Conservation (phyloP, 495 filamentous ascomycete species). For the Xylaria castorea region DNA sequence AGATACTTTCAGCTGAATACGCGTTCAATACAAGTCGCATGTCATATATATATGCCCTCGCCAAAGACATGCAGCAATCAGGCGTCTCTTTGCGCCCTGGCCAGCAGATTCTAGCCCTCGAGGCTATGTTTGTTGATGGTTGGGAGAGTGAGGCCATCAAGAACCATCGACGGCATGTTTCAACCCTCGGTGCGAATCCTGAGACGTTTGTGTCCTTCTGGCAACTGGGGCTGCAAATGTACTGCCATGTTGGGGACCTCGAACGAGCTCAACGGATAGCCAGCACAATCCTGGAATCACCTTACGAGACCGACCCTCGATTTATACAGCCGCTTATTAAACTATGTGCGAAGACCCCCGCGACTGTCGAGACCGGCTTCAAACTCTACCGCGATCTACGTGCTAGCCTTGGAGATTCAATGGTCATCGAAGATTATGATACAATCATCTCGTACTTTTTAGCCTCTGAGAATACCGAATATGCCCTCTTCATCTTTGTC, state of each 20-base stretch:
- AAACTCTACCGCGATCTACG: constrained; percentile 69
- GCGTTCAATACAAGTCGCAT: constrained; percentile 59
- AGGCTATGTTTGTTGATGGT: constrained; percentile 66
- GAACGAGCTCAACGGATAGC: constrained; percentile 70
- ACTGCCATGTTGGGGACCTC: constrained; percentile 62
- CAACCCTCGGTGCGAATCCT: constrained; percentile 58
- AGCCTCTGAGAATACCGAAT: constrained; percentile 61
- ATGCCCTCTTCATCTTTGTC: constrained; percentile 75
- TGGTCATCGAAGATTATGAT: constrained; percentile 80
- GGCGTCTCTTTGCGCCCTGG: constrained; percentile 58
- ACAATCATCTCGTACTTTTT: constrained; percentile 68
- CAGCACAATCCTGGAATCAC: constrained; percentile 61
- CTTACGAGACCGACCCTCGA: constrained; percentile 57
- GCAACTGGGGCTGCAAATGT: constrained; percentile 73
- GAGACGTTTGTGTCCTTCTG: constrained; percentile 64
- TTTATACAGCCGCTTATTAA: constrained; percentile 72
- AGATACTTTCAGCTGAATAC: constrained; percentile 47
- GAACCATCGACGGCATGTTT: constrained; percentile 66
- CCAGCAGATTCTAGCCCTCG: constrained; percentile 69
- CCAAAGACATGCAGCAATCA: constrained; percentile 65
- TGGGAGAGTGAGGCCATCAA: constrained; percentile 65
- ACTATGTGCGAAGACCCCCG: constrained; percentile 46
- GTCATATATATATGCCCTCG: constrained; percentile 63
- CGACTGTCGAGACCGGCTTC: constrained; percentile 64
- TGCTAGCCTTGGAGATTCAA: constrained; percentile 61